Percentiles rank a stretch among this genome's conserved stretches.
Conservation (phyloP, 208 protist genomes). For the Novymonas esmeraldas region DNA sequence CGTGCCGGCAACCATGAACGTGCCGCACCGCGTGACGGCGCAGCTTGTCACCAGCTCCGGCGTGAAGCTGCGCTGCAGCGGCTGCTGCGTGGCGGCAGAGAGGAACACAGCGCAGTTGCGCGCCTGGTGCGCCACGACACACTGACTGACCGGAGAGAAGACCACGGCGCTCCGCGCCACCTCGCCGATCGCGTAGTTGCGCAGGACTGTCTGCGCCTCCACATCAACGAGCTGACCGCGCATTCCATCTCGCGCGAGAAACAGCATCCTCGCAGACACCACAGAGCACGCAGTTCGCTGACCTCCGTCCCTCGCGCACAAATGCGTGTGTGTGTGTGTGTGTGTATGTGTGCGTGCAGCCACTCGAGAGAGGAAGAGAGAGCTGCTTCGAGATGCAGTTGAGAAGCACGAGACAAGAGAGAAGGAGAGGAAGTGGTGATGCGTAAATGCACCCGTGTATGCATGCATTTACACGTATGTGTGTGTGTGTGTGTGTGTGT, state of each 20-base stretch:
- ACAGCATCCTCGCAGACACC: constrained; percentile 54
- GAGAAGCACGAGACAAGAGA: too few relatives aligned
- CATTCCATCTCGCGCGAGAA: constrained; percentile 52
- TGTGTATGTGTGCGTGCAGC: too few relatives aligned
- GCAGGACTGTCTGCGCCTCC: constrained; percentile 45
- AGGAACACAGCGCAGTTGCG: constrained; percentile 66
- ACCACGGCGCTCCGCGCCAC: constrained; percentile 33
- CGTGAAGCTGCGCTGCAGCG: constrained; percentile 72
- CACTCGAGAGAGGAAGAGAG: too few relatives aligned
- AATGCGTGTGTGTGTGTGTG: too few relatives aligned
- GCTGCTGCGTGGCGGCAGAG: constrained; percentile 66
- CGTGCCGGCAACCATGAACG: constrained; percentile 67
- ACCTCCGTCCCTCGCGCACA: too few relatives aligned
- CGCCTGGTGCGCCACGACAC: constrained; percentile 54
- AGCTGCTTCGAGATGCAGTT: too few relatives aligned
- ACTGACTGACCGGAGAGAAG: constrained; percentile 48
- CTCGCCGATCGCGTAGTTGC: constrained; percentile 49
- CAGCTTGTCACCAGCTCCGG: constrained; percentile 59
- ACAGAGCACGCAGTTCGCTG: neutral
- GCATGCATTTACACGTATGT: too few relatives aligned
- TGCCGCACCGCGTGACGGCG: constrained; percentile 55
- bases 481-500: too few relatives aligned
- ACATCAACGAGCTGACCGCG: constrained; percentile 61
- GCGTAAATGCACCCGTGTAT: too few relatives aligned
- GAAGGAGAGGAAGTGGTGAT: too few relatives aligned